Percentiles rank a stretch among this genome's conserved stretches.
Conservation (phyloP, 352 stramenopile genomes). For the Phytophthora litchii region DNA sequence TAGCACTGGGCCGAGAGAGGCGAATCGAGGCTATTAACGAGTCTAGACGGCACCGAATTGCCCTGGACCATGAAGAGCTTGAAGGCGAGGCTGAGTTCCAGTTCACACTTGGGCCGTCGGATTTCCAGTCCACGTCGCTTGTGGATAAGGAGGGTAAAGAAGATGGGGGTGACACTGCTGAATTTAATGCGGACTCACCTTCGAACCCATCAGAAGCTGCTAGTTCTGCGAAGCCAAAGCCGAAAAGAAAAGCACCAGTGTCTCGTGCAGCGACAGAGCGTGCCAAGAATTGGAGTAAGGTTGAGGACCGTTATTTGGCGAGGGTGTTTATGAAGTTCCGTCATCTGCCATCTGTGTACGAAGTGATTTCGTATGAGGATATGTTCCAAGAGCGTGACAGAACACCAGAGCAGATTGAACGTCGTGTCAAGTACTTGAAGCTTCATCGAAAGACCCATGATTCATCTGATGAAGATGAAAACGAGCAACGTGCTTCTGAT, state of each 20-base stretch:
- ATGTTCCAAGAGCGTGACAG: conserved; percentile 90
- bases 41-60: conserved; percentile 68
- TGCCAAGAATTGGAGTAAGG: conserved; percentile 83
- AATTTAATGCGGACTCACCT: conserved; percentile 21
- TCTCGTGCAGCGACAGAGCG: conserved; percentile 51
- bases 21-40: conserved; percentile 66
- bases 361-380: conserved; percentile 90
- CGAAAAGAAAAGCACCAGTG: conserved; percentile 32
- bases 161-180: conserved; percentile 36
- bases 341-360: conserved; percentile 83
- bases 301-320: conserved; percentile 81
- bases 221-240: conserved; percentile 16
- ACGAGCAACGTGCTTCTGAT: conserved; percentile 40
- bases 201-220: conserved; percentile 13
- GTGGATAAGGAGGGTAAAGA: conserved; percentile 45
- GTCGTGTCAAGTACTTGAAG: conserved; percentile 83
- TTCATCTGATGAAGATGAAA: conserved; percentile 63
- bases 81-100: conserved; percentile 85
- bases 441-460: conserved; percentile 77
- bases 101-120: conserved; percentile 62
- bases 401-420: conserved; percentile 84
- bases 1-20: conserved; percentile 67
- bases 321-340: conserved; percentile 83
- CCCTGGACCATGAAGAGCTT: conserved; percentile 75
- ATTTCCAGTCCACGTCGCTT: conserved; percentile 67